Evolutionary conservation across 208 protist genomes (phyloP).

Genomic region (Leishmania aethiopica): DNA sequence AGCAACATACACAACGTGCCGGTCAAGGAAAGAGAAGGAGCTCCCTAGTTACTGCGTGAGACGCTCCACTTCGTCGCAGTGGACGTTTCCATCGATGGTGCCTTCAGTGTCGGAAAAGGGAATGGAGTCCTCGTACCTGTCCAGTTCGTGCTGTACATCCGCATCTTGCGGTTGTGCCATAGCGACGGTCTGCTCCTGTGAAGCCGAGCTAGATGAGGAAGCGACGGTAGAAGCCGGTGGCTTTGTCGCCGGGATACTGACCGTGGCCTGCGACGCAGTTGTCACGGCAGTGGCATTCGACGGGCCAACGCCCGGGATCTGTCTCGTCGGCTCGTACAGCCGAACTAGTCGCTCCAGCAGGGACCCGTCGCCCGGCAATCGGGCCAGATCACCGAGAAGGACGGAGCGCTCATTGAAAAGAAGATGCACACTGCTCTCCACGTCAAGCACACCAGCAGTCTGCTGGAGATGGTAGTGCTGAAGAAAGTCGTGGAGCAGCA

Average conservation of each 20-base stretch:
- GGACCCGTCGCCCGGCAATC: slow-evolving; percentile 33
- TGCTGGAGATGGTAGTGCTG: slow-evolving; percentile 46
- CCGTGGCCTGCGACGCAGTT: background rate
- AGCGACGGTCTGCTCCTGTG: background rate
- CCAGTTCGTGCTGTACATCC: slow-evolving; percentile 33
- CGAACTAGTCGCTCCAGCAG: slow-evolving; percentile 43
- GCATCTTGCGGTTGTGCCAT: background rate
- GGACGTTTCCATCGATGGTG: slow-evolving; percentile 8
- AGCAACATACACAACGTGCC: background rate
- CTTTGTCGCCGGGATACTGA: background rate
- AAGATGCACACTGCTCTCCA: slow-evolving; percentile 44
- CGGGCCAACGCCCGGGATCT: background rate
- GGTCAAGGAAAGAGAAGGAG: background rate
- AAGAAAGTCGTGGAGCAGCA: slow-evolving; percentile 82
- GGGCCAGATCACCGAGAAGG: slow-evolving; percentile 56
- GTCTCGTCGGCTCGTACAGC: background rate
- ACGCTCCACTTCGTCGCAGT: slow-evolving; percentile 50
- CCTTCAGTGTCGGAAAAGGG: slow-evolving; percentile 52
- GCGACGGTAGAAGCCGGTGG: background rate
- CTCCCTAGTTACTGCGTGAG: background rate
- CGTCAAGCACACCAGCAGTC: slow-evolving; percentile 71
- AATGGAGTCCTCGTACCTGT: slow-evolving; percentile 69
- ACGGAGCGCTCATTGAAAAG: slow-evolving; percentile 37
- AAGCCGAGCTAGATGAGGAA: background rate
- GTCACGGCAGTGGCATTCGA: background rate